Conservation (phyloP, 768 basidiomycete species). For the Podaxis sp. region DNA sequence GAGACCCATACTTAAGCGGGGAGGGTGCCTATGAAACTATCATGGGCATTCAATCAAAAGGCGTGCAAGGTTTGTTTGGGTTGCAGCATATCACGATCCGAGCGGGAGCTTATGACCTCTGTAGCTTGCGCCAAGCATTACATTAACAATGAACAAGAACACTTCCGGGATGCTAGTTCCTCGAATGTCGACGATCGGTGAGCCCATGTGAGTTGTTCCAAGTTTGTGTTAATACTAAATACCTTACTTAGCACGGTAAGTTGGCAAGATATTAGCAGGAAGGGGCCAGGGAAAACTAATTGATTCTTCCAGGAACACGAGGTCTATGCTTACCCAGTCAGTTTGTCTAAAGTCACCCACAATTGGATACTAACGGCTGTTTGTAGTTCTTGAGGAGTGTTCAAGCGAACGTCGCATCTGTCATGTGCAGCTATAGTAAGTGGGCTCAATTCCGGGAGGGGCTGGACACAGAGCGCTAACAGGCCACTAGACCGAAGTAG, state of each 20-base stretch:
- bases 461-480: not conserved
- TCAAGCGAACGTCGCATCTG: constrained; percentile 60
- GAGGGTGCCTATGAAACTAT: constrained; percentile 56
- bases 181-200: constrained; percentile 45
- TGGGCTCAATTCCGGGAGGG: not conserved
- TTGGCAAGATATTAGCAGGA: not conserved
- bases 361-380: not conserved
- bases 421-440: constrained; percentile 67
- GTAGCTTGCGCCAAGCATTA: constrained; percentile 42
- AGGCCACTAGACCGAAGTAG: constrained; percentile 32
- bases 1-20: constrained; percentile 53
- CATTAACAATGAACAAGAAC: constrained; percentile 50
- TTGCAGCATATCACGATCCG: not conserved
- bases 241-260: constrained; percentile 30
- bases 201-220: constrained; percentile 9
- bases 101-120: not conserved
- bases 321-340: constrained; percentile 51
- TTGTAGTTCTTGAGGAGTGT: constrained; percentile 52
- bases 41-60: constrained; percentile 48
- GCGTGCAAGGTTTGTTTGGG: constrained; percentile 38
- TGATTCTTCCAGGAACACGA: constrained; percentile 43
- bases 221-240: not conserved
- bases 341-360: constrained; percentile 9
- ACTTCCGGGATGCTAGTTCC: constrained; percentile 38
- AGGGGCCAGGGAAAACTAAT: constrained; percentile 3